Evolutionary conservation across 164 flowering plant species (phyloP), one percentile per base, ranked within the genome.

Genomic region (Nelumbo lutea): DNA sequence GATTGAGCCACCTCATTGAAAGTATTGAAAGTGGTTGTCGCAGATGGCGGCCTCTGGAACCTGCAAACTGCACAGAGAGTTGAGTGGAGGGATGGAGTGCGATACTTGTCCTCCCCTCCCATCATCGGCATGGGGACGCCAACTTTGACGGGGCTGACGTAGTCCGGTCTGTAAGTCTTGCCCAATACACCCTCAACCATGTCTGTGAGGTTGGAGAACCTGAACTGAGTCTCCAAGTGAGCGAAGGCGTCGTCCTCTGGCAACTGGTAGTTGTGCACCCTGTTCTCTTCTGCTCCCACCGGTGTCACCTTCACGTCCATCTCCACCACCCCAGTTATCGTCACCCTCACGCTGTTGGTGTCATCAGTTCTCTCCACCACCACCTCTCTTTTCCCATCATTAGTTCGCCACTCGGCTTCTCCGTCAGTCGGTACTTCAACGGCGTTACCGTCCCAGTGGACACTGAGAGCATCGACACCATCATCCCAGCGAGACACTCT

Each of bases 41-140:
- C 64, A 42, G 81, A 40, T 39, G 52, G 71, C 13, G 1, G 57
- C 7, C 8, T 67, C 43, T 66, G 69, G 66, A 88, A 86, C 76
- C 82, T 82, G 83, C 93, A 87, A 43, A 61, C 68, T 2, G 62
- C 76, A 78, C 93, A 90, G 58, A 75, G 8, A 55, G 88, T 61
- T 38, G 88, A 88, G 64, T 68, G 76, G 9, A 88, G 73, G 3
- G 89, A 83, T 1, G 85, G 78, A 2, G 88, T 83, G 3, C 70
- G 62, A 70, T 88, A 87, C 76, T 77, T 83, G 79, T 88, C 91
- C 68, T 90, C 96, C 0, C 93, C 96, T 3, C 93, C 91, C 90
- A 87, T 81, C 83, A 86, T 78, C 0, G 96, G 93, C 93, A 88
- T 87, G 3, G 87, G 78, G 5, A 88, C 87, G 4, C 88, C 93